phyloP scores from a whole-genome alignment of 1,139 yeast species.

The Schwanniomyces etchellsii region DNA sequence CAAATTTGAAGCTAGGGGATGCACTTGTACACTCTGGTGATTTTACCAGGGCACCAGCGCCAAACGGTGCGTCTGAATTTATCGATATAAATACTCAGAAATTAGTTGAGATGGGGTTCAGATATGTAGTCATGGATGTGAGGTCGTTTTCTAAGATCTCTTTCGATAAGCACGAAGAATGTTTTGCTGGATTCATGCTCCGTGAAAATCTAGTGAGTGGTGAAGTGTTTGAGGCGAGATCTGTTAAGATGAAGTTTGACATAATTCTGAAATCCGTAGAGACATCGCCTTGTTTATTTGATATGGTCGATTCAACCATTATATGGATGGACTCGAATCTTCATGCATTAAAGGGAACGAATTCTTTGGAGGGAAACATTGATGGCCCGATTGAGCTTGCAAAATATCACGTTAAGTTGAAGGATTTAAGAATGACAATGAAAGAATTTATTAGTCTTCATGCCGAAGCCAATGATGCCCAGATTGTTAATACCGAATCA shows the following conservation, averaged over 20 bases:
- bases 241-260: too few species aligned
- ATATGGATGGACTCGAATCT: slow-evolving; percentile 8
- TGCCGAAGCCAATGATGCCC: slow-evolving; percentile 5
- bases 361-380: slow-evolving; percentile 2
- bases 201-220: too few species aligned
- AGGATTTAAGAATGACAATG: slow-evolving; percentile 2
- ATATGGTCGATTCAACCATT: slow-evolving; percentile 6
- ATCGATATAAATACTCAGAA: slow-evolving; percentile 7
- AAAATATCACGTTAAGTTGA: slow-evolving; percentile 1
- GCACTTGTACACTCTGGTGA: slow-evolving; percentile 11
- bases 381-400: neutral
- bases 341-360: neutral
- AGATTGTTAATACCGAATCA: slow-evolving; percentile 4
- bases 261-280: too few species aligned
- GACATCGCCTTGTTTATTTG: slow-evolving; percentile 8
- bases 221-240: too few species aligned
- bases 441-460: slow-evolving; percentile 5
- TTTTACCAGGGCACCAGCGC: slow-evolving; percentile 7
- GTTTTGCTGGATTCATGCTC: too few species aligned
- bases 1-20: slow-evolving; percentile 3
- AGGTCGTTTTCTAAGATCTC: slow-evolving; percentile 5
- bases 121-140: slow-evolving; percentile 7
- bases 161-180: too few species aligned
- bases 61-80: slow-evolving; percentile 9
- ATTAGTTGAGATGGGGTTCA: slow-evolving; percentile 4